Evolutionary conservation across 2,329 filamentous ascomycete genomes (phyloP).

Genomic region (Zarea fungicola): DNA sequence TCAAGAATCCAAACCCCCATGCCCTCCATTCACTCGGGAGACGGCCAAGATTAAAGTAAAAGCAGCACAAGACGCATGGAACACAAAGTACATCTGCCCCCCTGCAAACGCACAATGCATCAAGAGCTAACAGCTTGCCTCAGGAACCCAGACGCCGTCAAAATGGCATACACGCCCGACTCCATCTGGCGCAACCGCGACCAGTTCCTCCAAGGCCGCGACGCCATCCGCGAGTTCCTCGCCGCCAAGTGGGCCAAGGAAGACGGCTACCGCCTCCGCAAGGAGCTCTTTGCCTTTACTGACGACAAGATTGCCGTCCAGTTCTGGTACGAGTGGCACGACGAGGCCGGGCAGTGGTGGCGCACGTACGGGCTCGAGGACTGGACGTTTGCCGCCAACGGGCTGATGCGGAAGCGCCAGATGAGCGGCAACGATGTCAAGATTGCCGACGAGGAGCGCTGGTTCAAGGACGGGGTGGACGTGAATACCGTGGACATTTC

Average conservation of each 20-base stretch:
- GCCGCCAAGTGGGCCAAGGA: slow-evolving; percentile 71
- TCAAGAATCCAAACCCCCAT: slow-evolving; percentile 28
- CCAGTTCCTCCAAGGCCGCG: slow-evolving; percentile 62
- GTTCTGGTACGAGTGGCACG: slow-evolving; percentile 84
- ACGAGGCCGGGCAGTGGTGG: slow-evolving; percentile 70
- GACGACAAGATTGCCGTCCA: slow-evolving; percentile 78
- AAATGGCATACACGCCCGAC: slow-evolving; percentile 68
- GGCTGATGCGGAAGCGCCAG: slow-evolving; percentile 66
- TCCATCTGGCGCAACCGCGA: slow-evolving; percentile 77
- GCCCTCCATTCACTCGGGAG: slow-evolving; percentile 69
- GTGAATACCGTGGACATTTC: slow-evolving; percentile 61
- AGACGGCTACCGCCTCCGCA: slow-evolving; percentile 66
- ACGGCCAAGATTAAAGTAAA: slow-evolving; percentile 74
- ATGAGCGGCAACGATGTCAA: slow-evolving; percentile 72
- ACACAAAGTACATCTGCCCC: slow-evolving; percentile 67
- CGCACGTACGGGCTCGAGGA: slow-evolving; percentile 81
- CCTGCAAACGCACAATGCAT: too few species aligned
- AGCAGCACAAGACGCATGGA: slow-evolving; percentile 78
- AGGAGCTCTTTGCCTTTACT: slow-evolving; percentile 75
- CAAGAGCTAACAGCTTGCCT: too few species aligned
- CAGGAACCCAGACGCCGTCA: slow-evolving; percentile 54
- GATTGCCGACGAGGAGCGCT: slow-evolving; percentile 57
- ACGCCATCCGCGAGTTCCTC: slow-evolving; percentile 63
- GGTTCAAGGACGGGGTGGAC: slow-evolving; percentile 66
- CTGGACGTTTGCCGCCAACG: slow-evolving; percentile 68